Percentiles rank a stretch among this genome's conserved stretches.
Evolutionary conservation across 768 basidiomycete genomes (phyloP).

Genomic region (Collybiopsis luxurians): DNA sequence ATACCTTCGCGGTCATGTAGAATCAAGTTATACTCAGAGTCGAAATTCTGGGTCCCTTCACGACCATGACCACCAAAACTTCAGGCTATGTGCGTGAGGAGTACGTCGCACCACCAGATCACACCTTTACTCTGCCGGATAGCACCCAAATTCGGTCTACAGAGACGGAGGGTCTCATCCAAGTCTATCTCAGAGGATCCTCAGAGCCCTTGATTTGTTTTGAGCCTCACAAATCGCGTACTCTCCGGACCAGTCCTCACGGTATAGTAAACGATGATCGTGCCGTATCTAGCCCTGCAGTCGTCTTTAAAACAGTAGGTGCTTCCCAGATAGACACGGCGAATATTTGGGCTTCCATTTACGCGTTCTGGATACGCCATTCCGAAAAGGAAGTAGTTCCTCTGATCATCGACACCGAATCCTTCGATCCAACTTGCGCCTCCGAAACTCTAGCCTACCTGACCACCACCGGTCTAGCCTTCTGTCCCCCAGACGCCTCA

Average conservation of each 20-base stretch:
- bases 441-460: conserved; percentile 35
- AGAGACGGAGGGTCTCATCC: background rate
- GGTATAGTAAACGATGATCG: conserved; percentile 11
- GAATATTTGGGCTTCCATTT: conserved; percentile 39
- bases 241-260: conserved; percentile 4
- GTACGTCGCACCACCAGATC: conserved; percentile 7
- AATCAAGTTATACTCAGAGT: too few species aligned
- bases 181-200: background rate
- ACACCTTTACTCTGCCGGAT: conserved; percentile 11
- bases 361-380: conserved; percentile 38
- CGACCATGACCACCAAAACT: background rate
- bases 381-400: conserved; percentile 41
- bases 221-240: background rate
- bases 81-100: conserved; percentile 7
- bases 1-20: too few species aligned
- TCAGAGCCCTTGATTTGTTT: background rate
- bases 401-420: conserved; percentile 22
- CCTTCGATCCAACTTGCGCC: conserved; percentile 25
- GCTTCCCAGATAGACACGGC: conserved; percentile 19
- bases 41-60: too few species aligned
- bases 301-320: background rate
- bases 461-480: conserved; percentile 32
- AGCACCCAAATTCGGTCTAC: background rate
- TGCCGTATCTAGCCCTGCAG: background rate
- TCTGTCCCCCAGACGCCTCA: conserved; percentile 12